Evolutionary conservation across 345 rosid genomes (phyloP).

Genomic region (Lepidium didymum): DNA sequence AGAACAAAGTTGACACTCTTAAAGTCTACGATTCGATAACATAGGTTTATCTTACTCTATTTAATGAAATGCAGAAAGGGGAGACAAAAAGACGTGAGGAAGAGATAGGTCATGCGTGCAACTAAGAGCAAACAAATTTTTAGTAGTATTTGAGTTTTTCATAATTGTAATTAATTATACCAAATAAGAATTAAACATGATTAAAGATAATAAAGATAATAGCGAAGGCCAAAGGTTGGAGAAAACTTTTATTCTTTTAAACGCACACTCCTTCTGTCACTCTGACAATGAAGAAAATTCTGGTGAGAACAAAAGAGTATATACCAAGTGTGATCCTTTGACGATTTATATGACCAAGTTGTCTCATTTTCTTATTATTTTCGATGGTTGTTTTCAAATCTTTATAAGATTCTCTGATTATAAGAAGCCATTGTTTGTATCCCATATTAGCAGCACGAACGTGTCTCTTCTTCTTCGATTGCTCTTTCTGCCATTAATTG

Average conservation of each 20-base stretch:
- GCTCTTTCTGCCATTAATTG: not conserved
- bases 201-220: not conserved
- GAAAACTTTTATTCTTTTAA: not conserved
- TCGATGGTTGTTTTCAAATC: not conserved
- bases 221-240: not conserved
- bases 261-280: slow-evolving; percentile 26
- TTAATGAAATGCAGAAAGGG: not conserved
- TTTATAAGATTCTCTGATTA: slow-evolving; percentile 15
- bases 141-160: not conserved
- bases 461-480: slow-evolving; percentile 18
- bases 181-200: not conserved
- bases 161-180: not conserved
- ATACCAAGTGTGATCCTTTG: slow-evolving; percentile 30
- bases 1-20: not conserved
- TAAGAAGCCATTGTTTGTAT: slow-evolving; percentile 16
- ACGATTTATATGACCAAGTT: slow-evolving; percentile 17
- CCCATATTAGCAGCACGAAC: slow-evolving; percentile 24
- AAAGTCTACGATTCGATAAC: no score
- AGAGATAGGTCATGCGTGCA: slow-evolving; percentile 23
- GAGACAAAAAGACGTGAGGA: slow-evolving; percentile 30
- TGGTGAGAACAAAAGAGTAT: slow-evolving; percentile 23
- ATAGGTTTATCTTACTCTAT: not conserved
- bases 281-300: slow-evolving; percentile 10
- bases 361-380: slow-evolving; percentile 23
- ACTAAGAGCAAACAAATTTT: not conserved